Conservation (phyloP, 2,329 filamentous ascomycete species). For the Ascochyta pisi region DNA sequence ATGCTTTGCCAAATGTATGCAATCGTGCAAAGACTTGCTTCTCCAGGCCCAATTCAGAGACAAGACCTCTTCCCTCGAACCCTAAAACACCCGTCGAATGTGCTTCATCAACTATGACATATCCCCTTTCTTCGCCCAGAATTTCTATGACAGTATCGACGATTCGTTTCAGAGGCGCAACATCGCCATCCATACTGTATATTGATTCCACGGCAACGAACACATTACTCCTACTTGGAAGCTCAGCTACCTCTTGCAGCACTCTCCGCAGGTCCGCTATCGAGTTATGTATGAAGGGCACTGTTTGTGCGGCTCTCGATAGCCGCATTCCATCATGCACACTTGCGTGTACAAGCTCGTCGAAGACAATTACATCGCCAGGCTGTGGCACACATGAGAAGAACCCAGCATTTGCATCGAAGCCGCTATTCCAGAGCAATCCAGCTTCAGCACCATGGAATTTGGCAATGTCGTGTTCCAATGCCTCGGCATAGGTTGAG, state of each 20-base stretch:
- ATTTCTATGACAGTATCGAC: constrained; percentile 63
- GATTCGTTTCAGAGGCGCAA: constrained; percentile 69
- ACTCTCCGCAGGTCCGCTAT: constrained; percentile 46
- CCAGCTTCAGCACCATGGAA: constrained; percentile 67
- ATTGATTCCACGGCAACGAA: constrained; percentile 44
- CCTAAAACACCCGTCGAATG: constrained; percentile 71
- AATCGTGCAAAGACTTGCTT: constrained; percentile 63
- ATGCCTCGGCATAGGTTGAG: constrained; percentile 63
- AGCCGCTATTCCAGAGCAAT: constrained; percentile 66
- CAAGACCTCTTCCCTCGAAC: constrained; percentile 62
- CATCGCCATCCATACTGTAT: constrained; percentile 86
- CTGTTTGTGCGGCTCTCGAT: constrained; percentile 59
- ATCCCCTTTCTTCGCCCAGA: constrained; percentile 64
- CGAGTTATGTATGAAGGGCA: constrained; percentile 66
- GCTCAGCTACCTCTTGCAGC: constrained; percentile 51
- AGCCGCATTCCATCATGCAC: constrained; percentile 76
- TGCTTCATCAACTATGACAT: constrained; percentile 72
- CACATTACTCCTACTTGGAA: constrained; percentile 31
- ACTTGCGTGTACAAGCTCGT: constrained; percentile 76
- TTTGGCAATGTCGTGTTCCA: constrained; percentile 64
- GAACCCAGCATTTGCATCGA: constrained; percentile 58
- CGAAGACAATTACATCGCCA: constrained; percentile 68
- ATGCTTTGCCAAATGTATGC: constrained; percentile 72
- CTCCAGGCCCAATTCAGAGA: constrained; percentile 61
- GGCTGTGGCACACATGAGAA: constrained; percentile 57